phyloP scores from a whole-genome alignment of 805 yeast genomes.

The Sugiyamaella valdiviana region DNA sequence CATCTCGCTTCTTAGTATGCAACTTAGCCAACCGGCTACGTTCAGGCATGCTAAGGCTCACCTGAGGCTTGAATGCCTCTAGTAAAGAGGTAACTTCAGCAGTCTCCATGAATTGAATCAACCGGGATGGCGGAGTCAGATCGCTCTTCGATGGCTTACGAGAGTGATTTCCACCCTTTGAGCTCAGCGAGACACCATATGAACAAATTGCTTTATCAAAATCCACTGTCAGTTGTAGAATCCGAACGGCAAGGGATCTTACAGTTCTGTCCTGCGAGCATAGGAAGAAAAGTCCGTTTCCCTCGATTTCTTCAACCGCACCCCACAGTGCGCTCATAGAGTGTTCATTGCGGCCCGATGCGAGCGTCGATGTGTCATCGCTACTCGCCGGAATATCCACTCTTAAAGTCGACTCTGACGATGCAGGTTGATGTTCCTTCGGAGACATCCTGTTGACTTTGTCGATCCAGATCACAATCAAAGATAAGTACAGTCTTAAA shows the following conservation, averaged over 20 bases:
- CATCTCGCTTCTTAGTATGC: conserved; percentile 47
- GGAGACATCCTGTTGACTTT: conserved; percentile 13
- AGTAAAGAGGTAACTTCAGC: conserved; percentile 63
- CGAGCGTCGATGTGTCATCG: background rate
- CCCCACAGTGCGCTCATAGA: conserved; percentile 60
- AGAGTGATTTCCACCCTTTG: conserved; percentile 11
- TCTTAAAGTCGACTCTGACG: background rate
- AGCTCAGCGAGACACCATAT: background rate
- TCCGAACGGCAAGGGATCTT: conserved; percentile 67
- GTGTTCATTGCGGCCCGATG: background rate
- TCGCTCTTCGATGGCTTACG: conserved; percentile 15
- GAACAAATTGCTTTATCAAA: conserved; percentile 71
- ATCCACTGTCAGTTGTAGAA: conserved; percentile 70
- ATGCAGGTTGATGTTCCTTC: conserved; percentile 25
- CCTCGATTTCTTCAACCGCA: conserved; percentile 90
- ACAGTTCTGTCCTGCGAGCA: conserved; percentile 79
- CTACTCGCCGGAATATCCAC: background rate
- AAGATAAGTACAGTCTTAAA: conserved; percentile 64
- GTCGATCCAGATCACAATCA: conserved; percentile 72
- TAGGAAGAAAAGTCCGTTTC: conserved; percentile 85
- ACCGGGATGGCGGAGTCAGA: conserved; percentile 23
- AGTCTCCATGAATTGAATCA: conserved; percentile 67
- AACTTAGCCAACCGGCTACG: conserved; percentile 62
- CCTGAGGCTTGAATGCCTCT: conserved; percentile 41
- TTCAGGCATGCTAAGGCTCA: conserved; percentile 61